Evolutionary conservation across 176 grass and related monocot species (phyloP), one percentile per base, ranked within the genome.

Genomic region (Triticum timopheevii): DNA sequence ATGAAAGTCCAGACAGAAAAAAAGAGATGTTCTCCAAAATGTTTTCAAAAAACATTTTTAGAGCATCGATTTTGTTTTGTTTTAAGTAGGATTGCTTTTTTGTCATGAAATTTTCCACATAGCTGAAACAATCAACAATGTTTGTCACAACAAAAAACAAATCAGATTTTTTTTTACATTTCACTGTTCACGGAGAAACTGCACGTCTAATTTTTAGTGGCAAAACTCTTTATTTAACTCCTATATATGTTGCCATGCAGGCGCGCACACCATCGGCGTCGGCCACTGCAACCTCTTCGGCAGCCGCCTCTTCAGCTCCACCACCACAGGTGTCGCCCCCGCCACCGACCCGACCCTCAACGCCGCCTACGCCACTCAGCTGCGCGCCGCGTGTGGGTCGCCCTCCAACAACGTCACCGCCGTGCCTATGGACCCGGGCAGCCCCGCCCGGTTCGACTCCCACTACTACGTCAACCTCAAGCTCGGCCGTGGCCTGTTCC

Each of bases 201-300:
- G 56, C 56, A 22, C 20, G 7, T 59, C 20, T 59, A 59, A 59
- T 59, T 22, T 22, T 22, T 59, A 22, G 19, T 9, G 56, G 50
- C 16, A 54, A 59, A 59, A 59, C 20, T 59, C 19, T 59, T 59
- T 56, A 9, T 9, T 59, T 20, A 22, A 59, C 6, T 59, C 56
- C 7, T 22, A 3, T 20, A 16, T 33, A 2, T 27, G 49, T 52
- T 27, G 22, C 10, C 33, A 24, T 47, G n/a, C 94, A 97, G 92
- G 95, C 13, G 95, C 91, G 2, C 95, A 95, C 87, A 95, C 93
- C 0, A 95, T 98, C 66, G 96, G 96, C 77, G 93, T 92, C 5
- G 91, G 72, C 3, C 96, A 95, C 88, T 98, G 93, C 91, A 89
- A 87, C 83, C 2, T 45, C 77, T 94, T 98, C 93, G 86, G 88